Base-by-base conservation (phyloP, 768 basidiomycete species). In the Tephrocybe sp. region DNA sequence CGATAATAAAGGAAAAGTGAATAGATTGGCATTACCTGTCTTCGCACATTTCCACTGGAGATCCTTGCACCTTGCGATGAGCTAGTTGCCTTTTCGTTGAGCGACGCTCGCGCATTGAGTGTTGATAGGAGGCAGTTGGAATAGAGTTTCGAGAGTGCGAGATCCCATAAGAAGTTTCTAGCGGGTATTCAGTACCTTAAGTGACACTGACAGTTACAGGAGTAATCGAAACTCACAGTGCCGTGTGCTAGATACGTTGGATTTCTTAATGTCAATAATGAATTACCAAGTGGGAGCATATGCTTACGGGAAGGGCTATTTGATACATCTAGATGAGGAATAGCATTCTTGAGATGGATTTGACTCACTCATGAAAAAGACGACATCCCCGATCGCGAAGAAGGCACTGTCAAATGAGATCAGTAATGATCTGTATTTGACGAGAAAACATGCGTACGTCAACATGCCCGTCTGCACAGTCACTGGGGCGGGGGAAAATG, bases 81-180 rank as follows among this genome's bases (percentile, higher is more conserved):
- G 32, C 52, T 61, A 41, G 52, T 60, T 2, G 61, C 58, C 34
- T 61, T 52, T 5, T 61, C 60, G 27, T 70, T 69, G 15, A 74
- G 42, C 5, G 60, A 35, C 8, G 68, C 63, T 7, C 77, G 70
- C 22, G 77, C 72, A 43, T 79, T 78, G 21, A 79, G 66, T 3
- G 77, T 75, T 4, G 76, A 78, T 30, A 79, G 57, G 5, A 78
- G 63, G 44, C 75, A 76, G 46, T 78, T 79, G 16, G 74, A 49
- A 56, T 79, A 79, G 7, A 79, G 65, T 45, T 77, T 78, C 1
- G 74, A 69, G 12, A 79, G 62, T 9, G 75, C 65, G 18, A 79
- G 62, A 52, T 78, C 77, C 72, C 73, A 79, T 8, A 77, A 50
- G 55, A 79, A 79, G 55, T 78, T 79, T 21, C 75, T 74, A 39